Conservation (phyloP, 768 basidiomycete species). For the Peribolospora baueri region DNA sequence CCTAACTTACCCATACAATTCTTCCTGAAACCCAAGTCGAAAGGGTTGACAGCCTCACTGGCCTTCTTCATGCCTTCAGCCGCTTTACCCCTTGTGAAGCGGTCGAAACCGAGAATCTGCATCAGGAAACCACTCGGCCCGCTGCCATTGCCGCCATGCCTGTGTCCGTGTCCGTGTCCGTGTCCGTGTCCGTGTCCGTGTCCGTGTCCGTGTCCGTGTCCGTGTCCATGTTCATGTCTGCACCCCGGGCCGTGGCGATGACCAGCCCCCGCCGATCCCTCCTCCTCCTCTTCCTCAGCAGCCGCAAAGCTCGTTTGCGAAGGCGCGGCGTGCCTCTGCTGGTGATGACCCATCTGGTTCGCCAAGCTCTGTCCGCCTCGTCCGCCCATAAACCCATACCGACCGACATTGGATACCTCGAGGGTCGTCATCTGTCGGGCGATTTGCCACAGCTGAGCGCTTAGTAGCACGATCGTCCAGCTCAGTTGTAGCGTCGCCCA, state of each 20-base stretch:
- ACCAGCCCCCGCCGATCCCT: background rate
- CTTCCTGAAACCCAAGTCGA: constrained; percentile 49
- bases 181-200: constrained; percentile 25
- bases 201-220: constrained; percentile 13
- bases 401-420: constrained; percentile 80
- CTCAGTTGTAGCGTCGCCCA: constrained; percentile 89
- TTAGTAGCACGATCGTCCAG: constrained; percentile 74
- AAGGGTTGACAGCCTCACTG: constrained; percentile 61
- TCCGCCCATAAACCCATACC: constrained; percentile 93
- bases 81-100: constrained; percentile 76
- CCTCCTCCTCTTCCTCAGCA: background rate
- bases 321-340: background rate
- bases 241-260: constrained; percentile 12
- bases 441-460: constrained; percentile 74
- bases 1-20: constrained; percentile 30
- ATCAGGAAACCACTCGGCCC: constrained; percentile 35
- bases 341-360: constrained; percentile 1
- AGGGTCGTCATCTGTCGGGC: constrained; percentile 84
- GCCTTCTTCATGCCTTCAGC: constrained; percentile 54
- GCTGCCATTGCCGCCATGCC: constrained; percentile 11
- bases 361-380: constrained; percentile 24
- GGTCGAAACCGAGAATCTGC: constrained; percentile 74
- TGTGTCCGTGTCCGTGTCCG: constrained; percentile 7
- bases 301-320: background rate
- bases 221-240: constrained; percentile 32